Evolutionary conservation across 2,329 filamentous ascomycete genomes (phyloP).

Genomic region (Diaporthe longicolla): DNA sequence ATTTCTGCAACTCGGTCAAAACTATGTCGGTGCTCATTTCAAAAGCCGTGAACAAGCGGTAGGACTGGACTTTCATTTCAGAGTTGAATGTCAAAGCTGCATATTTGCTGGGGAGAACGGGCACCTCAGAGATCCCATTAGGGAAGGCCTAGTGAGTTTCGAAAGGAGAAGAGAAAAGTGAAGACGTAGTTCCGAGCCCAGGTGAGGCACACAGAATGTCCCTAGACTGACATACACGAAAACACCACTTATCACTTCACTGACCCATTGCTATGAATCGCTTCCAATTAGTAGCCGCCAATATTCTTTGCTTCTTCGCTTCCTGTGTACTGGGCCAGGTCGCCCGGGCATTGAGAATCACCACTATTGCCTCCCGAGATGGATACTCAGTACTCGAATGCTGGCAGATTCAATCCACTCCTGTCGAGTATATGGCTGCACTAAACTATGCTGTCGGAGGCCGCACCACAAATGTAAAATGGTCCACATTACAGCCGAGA

Average conservation of each 20-base stretch:
- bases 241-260: background rate
- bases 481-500: conserved; percentile 6
- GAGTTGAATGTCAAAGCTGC: too few species aligned
- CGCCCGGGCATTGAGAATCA: background rate
- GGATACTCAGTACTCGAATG: conserved; percentile 12
- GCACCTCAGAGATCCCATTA: background rate
- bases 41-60: background rate
- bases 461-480: conserved; percentile 6
- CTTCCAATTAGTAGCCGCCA: background rate
- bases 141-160: background rate
- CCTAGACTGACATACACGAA: too few species aligned
- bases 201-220: background rate
- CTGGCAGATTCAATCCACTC: background rate
- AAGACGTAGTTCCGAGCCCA: background rate
- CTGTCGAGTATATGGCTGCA: background rate
- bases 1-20: background rate
- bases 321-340: background rate
- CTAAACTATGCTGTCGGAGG: background rate
- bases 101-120: too few species aligned
- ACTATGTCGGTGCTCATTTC: background rate
- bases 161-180: too few species aligned
- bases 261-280: background rate
- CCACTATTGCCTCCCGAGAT: background rate
- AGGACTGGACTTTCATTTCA: too few species aligned
- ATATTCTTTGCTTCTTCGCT: background rate